A percentile compares a stretch with the other conserved stretches of the same genome.
These are phyloP conservation scores for Clarireedia paspali DNA, from an alignment of 2,329 filamentous ascomycete genomes.

Conservation along the genomic window DNA sequence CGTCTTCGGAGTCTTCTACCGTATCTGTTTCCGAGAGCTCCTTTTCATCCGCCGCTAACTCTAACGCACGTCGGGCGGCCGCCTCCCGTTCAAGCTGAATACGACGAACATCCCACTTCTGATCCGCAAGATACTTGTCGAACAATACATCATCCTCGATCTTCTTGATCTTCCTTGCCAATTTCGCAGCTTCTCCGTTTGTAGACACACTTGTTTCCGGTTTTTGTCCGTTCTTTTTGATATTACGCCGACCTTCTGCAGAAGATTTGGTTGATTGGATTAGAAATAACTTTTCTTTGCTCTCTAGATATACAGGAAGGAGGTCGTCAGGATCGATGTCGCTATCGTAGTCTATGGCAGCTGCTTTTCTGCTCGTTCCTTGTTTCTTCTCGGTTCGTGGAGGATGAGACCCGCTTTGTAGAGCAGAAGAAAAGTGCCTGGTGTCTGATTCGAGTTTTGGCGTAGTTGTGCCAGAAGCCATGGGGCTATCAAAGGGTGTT, in stretches of 20 bases:
- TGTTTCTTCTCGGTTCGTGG: conserved; percentile 16
- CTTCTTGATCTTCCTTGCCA: conserved; percentile 65
- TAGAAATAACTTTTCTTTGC: conserved; percentile 61
- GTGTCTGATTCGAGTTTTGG: conserved; percentile 26
- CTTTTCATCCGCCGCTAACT: conserved; percentile 16
- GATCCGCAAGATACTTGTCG: conserved; percentile 57
- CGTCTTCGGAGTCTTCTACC: conserved; percentile 36
- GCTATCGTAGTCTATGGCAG: conserved; percentile 47
- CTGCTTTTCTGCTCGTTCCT: conserved; percentile 14
- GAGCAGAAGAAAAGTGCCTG: conserved; percentile 19
- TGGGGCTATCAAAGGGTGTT: conserved; percentile 26
- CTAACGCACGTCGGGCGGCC: conserved; percentile 36
- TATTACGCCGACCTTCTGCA: conserved; percentile 29
- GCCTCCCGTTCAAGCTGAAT: conserved; percentile 56
- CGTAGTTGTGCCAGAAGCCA: conserved; percentile 27
- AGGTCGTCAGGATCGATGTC: conserved; percentile 70
- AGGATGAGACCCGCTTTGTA: conserved; percentile 4
- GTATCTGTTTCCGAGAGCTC: conserved; percentile 22
- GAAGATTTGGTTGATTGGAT: conserved; percentile 44
- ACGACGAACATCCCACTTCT: conserved; percentile 54
- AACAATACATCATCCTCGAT: conserved; percentile 76
- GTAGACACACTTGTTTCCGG: conserved; percentile 10
- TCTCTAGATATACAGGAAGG: conserved; percentile 67
- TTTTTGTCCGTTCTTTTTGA: conserved; percentile 9
- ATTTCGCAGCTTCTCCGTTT: conserved; percentile 45